Evolutionary conservation across 192 early-diverging fungal species (phyloP).

Genomic region (Gigaspora rosea): DNA sequence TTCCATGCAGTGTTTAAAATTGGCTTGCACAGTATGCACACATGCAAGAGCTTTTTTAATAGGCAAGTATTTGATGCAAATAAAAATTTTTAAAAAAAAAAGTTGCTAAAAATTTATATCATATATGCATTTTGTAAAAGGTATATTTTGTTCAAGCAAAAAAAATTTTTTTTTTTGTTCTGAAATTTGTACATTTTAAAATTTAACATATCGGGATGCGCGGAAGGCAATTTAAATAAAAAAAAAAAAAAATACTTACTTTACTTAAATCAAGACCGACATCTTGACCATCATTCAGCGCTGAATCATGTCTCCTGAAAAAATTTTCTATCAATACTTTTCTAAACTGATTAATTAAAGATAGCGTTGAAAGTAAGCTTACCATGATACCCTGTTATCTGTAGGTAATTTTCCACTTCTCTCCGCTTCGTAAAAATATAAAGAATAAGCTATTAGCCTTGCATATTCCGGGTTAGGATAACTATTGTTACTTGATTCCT

Average conservation of each 20-base stretch:
- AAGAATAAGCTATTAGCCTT: constrained; percentile 44
- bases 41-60: too few relatives aligned
- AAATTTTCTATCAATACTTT: neutral
- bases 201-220: too few relatives aligned
- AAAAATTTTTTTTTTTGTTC: too few relatives aligned
- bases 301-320: constrained; percentile 37
- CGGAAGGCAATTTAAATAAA: neutral
- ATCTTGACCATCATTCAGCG: constrained; percentile 44
- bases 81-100: too few relatives aligned
- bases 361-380: neutral
- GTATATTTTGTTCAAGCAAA: too few relatives aligned
- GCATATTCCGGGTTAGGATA: neutral
- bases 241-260: neutral
- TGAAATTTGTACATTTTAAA: too few relatives aligned
- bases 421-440: constrained; percentile 61
- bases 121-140: too few relatives aligned
- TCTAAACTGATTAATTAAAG: neutral
- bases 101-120: too few relatives aligned
- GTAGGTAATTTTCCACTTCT: constrained; percentile 50
- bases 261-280: constrained; percentile 43
- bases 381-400: constrained; percentile 52
- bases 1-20: too few relatives aligned
- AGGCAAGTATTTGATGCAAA: too few relatives aligned
- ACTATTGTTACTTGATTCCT: too few relatives aligned
- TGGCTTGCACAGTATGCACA: too few relatives aligned